Percentiles rank a stretch among this genome's conserved stretches.
phyloP scores from a whole-genome alignment of 2,329 filamentous ascomycete species.

The Trichothecium roseum region DNA sequence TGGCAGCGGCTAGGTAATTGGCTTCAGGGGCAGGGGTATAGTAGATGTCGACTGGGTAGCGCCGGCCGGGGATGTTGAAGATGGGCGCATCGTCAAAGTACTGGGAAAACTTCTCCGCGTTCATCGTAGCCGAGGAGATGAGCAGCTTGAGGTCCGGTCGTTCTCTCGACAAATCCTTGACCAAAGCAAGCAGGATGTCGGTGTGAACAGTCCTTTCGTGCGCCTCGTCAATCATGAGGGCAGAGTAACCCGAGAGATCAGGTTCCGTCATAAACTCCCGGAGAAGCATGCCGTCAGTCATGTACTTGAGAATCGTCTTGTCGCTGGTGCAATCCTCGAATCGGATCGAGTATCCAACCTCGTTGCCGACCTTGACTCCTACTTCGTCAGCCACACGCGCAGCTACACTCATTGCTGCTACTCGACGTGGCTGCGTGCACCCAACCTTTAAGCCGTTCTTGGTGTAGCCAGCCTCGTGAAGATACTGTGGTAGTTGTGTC shows the following conservation, averaged over 20 bases:
- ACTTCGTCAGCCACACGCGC: constrained; percentile 91
- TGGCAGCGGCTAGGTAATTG: constrained; percentile 83
- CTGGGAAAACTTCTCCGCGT: constrained; percentile 80
- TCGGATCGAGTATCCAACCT: constrained; percentile 89
- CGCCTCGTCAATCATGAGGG: constrained; percentile 93
- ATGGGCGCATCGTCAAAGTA: constrained; percentile 93
- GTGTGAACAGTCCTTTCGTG: constrained; percentile 90
- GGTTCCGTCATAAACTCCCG: constrained; percentile 86
- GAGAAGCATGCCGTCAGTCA: constrained; percentile 94
- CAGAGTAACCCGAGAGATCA: constrained; percentile 70
- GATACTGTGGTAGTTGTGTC: constrained; percentile 87
- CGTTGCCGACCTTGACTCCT: constrained; percentile 77
- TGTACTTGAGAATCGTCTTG: constrained; percentile 87
- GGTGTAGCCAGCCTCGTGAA: constrained; percentile 84
- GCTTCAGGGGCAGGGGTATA: constrained; percentile 86
- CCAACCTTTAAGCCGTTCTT: constrained; percentile 77
- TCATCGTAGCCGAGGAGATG: constrained; percentile 90
- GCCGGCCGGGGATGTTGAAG: constrained; percentile 84
- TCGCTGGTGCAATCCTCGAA: constrained; percentile 90
- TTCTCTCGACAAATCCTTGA: constrained; percentile 79
- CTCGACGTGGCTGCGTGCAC: constrained; percentile 88
- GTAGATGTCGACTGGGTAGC: constrained; percentile 84
- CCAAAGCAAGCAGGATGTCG: constrained; percentile 76
- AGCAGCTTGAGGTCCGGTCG: constrained; percentile 80
- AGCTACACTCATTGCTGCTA: constrained; percentile 97